Evolutionary conservation across 192 early-diverging fungal species (phyloP).

Genomic region (Dissophora globulifera): DNA sequence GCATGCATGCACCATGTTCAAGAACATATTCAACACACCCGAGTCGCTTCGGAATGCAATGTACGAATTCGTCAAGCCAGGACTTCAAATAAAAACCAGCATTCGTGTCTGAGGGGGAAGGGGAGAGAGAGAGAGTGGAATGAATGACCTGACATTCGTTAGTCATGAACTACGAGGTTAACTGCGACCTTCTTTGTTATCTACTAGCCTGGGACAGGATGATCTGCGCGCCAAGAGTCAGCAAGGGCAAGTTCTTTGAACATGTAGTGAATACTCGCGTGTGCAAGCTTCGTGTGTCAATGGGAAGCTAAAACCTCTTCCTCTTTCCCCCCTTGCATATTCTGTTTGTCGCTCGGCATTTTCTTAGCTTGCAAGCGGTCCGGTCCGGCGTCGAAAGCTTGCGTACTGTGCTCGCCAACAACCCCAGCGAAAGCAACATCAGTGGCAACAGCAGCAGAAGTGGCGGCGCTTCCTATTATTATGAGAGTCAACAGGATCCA

Average conservation of each 20-base stretch:
- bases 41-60: constrained; percentile 41
- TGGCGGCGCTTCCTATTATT: background rate
- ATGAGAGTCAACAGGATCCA: too few species aligned
- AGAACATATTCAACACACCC: constrained; percentile 47
- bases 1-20: constrained; percentile 31
- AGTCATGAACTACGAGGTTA: background rate
- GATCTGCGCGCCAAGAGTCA: constrained; percentile 45
- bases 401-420: constrained; percentile 34
- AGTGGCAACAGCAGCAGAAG: background rate
- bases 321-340: background rate
- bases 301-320: background rate
- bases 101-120: too few species aligned
- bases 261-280: background rate
- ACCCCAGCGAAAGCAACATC: constrained; percentile 6
- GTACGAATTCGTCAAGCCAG: constrained; percentile 2
- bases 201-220: constrained; percentile 44
- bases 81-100: too few species aligned
- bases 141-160: background rate
- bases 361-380: constrained; percentile 35
- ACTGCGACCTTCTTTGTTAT: background rate
- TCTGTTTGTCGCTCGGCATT: background rate
- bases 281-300: too few species aligned
- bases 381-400: constrained; percentile 50
- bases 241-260: constrained; percentile 34
- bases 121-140: too few species aligned